phyloP scores from a whole-genome alignment of 2,329 filamentous ascomycete genomes.

The Helotiales sp. region DNA sequence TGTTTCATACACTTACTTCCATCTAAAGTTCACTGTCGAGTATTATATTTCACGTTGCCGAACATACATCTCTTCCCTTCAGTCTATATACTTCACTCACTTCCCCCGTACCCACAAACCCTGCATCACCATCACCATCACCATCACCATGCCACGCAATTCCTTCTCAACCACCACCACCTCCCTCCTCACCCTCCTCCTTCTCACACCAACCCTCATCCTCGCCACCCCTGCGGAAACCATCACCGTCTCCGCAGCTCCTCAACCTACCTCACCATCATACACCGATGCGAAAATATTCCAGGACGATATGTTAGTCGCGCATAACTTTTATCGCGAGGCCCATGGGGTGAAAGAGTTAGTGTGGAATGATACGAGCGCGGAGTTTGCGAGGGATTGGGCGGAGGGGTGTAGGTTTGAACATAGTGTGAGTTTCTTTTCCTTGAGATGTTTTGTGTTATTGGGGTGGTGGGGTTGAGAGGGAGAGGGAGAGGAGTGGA shows the following conservation, averaged over 20 bases:
- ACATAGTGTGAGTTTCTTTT: constrained; percentile 52
- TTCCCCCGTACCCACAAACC: too few relatives aligned
- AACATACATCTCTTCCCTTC: neutral
- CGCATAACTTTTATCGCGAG: constrained; percentile 68
- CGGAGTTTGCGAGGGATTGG: constrained; percentile 58
- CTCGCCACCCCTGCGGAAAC: constrained; percentile 46
- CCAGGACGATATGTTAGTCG: constrained; percentile 61
- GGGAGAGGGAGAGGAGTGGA: neutral
- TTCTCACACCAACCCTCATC: neutral
- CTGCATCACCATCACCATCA: neutral
- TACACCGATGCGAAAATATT: constrained; percentile 52
- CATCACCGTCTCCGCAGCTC: constrained; percentile 44
- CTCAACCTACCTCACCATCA: constrained; percentile 36
- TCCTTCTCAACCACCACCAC: constrained; percentile 8
- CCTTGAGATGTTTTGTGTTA: neutral
- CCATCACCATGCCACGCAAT: neutral
- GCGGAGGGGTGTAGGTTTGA: constrained; percentile 53
- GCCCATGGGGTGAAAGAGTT: constrained; percentile 65
- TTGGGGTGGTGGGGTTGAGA: neutral
- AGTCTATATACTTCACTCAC: neutral
- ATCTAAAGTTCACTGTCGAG: neutral
- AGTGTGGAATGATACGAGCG: constrained; percentile 69
- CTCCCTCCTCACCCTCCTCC: constrained; percentile 9
- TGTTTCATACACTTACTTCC: neutral
- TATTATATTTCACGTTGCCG: too few relatives aligned